phyloP scores from a whole-genome alignment of 2,329 filamentous ascomycete genomes.

The Alternaria brassicicola region DNA sequence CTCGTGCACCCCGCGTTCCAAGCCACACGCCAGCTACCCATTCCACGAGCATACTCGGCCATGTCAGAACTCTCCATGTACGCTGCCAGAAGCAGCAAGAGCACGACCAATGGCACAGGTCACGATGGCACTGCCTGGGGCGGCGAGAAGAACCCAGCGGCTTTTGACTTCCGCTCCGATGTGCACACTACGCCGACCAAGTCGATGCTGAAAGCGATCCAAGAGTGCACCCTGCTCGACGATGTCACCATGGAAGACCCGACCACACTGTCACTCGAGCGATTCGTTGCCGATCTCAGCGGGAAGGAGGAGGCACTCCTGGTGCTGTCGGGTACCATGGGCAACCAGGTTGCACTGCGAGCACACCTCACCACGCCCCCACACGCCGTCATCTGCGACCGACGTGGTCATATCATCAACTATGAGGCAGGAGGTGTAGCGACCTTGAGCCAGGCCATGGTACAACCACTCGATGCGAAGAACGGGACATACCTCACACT shows the following conservation, averaged over 20 bases:
- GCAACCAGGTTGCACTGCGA: constrained; percentile 84
- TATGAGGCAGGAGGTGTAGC: constrained; percentile 74
- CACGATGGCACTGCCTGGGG: constrained; percentile 44
- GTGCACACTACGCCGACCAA: constrained; percentile 50
- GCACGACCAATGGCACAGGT: constrained; percentile 17
- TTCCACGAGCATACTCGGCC: constrained; percentile 20
- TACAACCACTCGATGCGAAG: constrained; percentile 68
- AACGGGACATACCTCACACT: constrained; percentile 78
- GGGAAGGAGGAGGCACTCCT: constrained; percentile 79
- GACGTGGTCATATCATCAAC: constrained; percentile 76
- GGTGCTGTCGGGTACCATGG: constrained; percentile 91
- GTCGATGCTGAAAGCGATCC: constrained; percentile 82
- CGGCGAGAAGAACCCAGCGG: constrained; percentile 57
- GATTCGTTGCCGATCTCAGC: constrained; percentile 73
- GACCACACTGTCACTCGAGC: constrained; percentile 77
- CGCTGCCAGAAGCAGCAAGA: constrained; percentile 37
- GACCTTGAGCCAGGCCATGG: constrained; percentile 71
- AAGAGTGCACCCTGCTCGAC: constrained; percentile 75
- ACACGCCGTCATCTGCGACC: constrained; percentile 78
- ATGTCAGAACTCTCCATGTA: constrained; percentile 44
- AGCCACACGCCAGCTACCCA: constrained; percentile 21
- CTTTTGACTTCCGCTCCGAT: constrained; percentile 62
- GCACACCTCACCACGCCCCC: constrained; percentile 80
- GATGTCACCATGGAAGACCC: constrained; percentile 83
- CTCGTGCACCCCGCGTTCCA: constrained; percentile 15